These are phyloP conservation scores for Nitzschia sp. DNA, from an alignment of 108 stramenopile species.

Conservation along the genomic window DNA sequence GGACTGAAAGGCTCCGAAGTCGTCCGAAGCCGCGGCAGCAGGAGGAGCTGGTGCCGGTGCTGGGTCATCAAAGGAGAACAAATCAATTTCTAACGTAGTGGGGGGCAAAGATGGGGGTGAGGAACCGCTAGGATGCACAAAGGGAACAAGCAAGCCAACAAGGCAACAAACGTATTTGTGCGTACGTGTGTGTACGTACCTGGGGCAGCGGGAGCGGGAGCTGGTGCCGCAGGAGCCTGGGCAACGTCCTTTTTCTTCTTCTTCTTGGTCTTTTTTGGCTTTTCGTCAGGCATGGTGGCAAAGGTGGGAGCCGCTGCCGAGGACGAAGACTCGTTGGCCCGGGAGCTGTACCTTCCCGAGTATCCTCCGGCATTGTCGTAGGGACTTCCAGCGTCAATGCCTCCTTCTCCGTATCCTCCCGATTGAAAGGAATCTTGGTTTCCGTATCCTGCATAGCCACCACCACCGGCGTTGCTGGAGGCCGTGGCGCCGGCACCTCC, in stretches of 20 bases:
- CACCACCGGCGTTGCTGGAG: slow-evolving; percentile 38
- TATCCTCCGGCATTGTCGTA: slow-evolving; percentile 39
- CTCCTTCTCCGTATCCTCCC: slow-evolving; percentile 72
- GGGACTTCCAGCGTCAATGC: slow-evolving; percentile 51
- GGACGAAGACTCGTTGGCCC: slow-evolving; percentile 25
- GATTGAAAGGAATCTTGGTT: slow-evolving; percentile 59
- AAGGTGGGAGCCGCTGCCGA: slow-evolving; percentile 52
- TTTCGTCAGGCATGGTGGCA: slow-evolving; percentile 65
- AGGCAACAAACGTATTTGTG: neutral
- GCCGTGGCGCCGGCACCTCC: slow-evolving; percentile 44
- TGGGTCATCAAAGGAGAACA: slow-evolving; percentile 64
- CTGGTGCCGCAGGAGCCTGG: slow-evolving; percentile 34
- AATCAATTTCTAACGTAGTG: slow-evolving; percentile 48
- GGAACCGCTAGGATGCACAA: slow-evolving; percentile 5
- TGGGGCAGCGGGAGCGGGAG: slow-evolving; percentile 36
- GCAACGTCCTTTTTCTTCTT: slow-evolving; percentile 67
- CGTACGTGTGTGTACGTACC: slow-evolving; percentile 32
- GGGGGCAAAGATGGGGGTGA: neutral
- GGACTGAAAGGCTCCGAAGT: slow-evolving; percentile 37
- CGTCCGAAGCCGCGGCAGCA: slow-evolving; percentile 8
- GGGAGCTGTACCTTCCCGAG: slow-evolving; percentile 25
- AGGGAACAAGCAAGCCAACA: neutral
- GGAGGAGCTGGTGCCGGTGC: slow-evolving; percentile 35
- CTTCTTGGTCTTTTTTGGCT: slow-evolving; percentile 66
- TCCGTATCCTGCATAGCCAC: slow-evolving; percentile 57